A percentile compares a stretch with the other conserved stretches of the same genome.
Conservation (phyloP, 805 yeast species). For the Wickerhamomyces queroliae region DNA sequence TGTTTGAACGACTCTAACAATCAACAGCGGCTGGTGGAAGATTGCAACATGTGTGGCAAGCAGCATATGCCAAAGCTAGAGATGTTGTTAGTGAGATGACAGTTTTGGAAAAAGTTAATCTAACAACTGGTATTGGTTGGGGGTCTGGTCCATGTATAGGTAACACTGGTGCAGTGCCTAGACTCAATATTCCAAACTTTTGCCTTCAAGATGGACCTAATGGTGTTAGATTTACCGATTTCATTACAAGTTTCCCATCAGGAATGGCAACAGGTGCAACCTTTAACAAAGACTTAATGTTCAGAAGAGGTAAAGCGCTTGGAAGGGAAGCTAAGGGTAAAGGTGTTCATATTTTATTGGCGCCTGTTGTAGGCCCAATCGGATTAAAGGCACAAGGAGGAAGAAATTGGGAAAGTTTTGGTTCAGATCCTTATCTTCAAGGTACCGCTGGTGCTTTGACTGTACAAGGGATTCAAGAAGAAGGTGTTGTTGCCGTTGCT, state of each 20-base stretch:
- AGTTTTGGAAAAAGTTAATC: conserved; percentile 51
- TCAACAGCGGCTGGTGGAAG: conserved; percentile 38
- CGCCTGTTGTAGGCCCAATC: conserved; percentile 56
- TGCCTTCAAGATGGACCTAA: conserved; percentile 62
- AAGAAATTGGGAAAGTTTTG: conserved; percentile 60
- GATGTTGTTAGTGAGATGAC: conserved; percentile 51
- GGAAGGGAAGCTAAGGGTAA: conserved; percentile 49
- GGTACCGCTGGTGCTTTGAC: conserved; percentile 50
- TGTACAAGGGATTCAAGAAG: conserved; percentile 49
- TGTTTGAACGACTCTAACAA: conserved; percentile 1
- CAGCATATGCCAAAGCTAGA: conserved; percentile 50
- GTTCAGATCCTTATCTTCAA: conserved; percentile 55
- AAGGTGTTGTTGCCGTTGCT: conserved; percentile 52
- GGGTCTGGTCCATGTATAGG: conserved; percentile 59
- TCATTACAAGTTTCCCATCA: conserved; percentile 50
- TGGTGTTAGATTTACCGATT: conserved; percentile 54
- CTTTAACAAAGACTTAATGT: conserved; percentile 46
- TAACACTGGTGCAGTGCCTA: conserved; percentile 52
- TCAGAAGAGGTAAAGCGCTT: conserved; percentile 48
- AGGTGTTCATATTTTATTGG: conserved; percentile 50
- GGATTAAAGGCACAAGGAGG: conserved; percentile 62
- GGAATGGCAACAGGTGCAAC: conserved; percentile 56
- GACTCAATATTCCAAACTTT: conserved; percentile 46
- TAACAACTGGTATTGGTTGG: conserved; percentile 63
- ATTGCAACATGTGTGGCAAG: conserved; percentile 46